Conservation (phyloP, 2,329 filamentous ascomycete species). For the Alternaria conjuncta region DNA sequence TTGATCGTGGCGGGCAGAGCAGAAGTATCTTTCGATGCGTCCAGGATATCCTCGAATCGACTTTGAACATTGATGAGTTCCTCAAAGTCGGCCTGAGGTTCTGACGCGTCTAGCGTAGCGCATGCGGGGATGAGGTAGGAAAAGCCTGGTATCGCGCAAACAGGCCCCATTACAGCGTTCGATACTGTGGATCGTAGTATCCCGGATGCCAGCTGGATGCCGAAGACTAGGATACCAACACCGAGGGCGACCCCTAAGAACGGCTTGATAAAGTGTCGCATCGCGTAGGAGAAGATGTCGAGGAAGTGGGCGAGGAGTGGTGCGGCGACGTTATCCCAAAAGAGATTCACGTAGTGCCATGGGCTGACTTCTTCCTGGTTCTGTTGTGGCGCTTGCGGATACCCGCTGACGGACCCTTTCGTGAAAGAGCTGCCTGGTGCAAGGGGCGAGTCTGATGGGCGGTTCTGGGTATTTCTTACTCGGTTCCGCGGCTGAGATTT, state of each 20-base stretch:
- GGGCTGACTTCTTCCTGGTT: constrained; percentile 24
- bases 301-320: constrained; percentile 58
- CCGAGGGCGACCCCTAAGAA: constrained; percentile 63
- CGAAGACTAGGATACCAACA: constrained; percentile 62
- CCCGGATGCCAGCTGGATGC: constrained; percentile 62
- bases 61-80: constrained; percentile 75
- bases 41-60: constrained; percentile 77
- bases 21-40: constrained; percentile 69
- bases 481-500: constrained; percentile 5
- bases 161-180: constrained; percentile 68
- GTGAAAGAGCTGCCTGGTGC: constrained; percentile 6
- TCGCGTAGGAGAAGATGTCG: constrained; percentile 64
- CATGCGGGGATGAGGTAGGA: constrained; percentile 72
- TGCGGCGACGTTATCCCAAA: constrained; percentile 42
- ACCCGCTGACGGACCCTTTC: neutral
- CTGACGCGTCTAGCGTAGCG: constrained; percentile 15
- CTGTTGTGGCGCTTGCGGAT: neutral
- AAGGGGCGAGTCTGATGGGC: neutral
- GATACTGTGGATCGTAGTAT: constrained; percentile 68
- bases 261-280: constrained; percentile 67
- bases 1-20: constrained; percentile 81
- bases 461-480: neutral
- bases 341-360: constrained; percentile 30
- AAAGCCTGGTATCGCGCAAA: constrained; percentile 73
- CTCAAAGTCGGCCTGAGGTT: constrained; percentile 65